A percentile compares a stretch with the other conserved stretches of the same genome.
Evolutionary conservation across 208 protist species (phyloP).

Genomic region (Porcisia deanei): DNA sequence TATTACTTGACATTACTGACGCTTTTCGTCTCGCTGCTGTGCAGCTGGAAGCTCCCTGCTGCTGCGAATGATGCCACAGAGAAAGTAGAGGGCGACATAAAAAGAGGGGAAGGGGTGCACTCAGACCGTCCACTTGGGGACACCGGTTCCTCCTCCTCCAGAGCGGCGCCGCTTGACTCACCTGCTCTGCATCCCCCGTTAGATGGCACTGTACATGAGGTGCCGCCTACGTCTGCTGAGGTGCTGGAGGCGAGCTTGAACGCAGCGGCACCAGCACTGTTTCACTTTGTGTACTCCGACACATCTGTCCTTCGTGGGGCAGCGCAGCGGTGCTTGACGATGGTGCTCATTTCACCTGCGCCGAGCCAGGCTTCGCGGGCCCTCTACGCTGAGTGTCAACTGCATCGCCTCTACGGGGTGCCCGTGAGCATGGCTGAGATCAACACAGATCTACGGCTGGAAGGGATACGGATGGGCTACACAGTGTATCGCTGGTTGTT

Average conservation of each 20-base stretch:
- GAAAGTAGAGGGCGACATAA: neutral
- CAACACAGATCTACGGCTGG: constrained; percentile 52
- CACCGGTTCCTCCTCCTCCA: neutral
- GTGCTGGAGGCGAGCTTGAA: constrained; percentile 33
- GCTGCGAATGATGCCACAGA: constrained; percentile 4
- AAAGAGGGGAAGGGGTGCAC: neutral
- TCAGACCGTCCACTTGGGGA: neutral
- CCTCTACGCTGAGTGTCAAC: constrained; percentile 43
- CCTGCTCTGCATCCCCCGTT: constrained; percentile 23
- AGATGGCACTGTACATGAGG: constrained; percentile 30
- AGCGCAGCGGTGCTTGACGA: constrained; percentile 54
- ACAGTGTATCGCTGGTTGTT: constrained; percentile 56
- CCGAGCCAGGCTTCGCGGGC: constrained; percentile 31
- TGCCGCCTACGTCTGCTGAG: constrained; percentile 33
- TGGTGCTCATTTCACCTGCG: constrained; percentile 51
- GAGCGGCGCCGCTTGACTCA: neutral
- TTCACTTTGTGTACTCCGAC: constrained; percentile 39
- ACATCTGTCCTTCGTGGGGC: constrained; percentile 62
- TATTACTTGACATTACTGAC: constrained; percentile 42
- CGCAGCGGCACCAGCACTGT: constrained; percentile 32
- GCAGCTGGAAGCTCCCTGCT: constrained; percentile 36
- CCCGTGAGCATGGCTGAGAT: constrained; percentile 55
- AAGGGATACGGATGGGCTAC: constrained; percentile 51
- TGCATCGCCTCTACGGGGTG: constrained; percentile 31
- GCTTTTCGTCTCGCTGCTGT: constrained; percentile 54